phyloP scores from a whole-genome alignment of 192 early-diverging fungal species.

The Kappamyces sp. region DNA sequence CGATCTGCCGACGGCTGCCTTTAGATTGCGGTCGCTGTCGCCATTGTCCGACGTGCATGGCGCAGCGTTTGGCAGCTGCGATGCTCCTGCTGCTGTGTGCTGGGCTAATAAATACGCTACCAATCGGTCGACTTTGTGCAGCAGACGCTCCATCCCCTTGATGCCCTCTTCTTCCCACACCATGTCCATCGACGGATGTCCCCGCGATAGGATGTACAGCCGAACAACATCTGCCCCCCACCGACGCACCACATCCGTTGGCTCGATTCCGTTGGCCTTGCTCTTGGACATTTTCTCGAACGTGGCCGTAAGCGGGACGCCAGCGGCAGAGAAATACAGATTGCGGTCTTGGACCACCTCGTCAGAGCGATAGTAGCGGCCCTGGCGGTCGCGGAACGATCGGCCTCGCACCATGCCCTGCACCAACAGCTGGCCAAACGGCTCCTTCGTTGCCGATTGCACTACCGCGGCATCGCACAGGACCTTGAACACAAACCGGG shows the following conservation, averaged over 20 bases:
- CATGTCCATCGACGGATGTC: conserved; percentile 80
- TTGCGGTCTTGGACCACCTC: conserved; percentile 62
- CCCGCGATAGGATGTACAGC: conserved; percentile 79
- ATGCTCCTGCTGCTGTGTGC: conserved; percentile 8
- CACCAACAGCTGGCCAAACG: conserved; percentile 76
- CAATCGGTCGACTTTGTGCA: conserved; percentile 54
- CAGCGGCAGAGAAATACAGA: conserved; percentile 62
- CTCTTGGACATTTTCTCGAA: conserved; percentile 98
- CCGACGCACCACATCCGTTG: conserved; percentile 48
- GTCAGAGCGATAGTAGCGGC: conserved; percentile 68
- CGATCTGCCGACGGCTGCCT: neutral
- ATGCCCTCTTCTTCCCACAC: conserved; percentile 89
- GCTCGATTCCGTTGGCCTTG: conserved; percentile 92
- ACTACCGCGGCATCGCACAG: conserved; percentile 45
- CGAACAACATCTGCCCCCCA: conserved; percentile 82
- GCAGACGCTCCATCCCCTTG: conserved; percentile 87
- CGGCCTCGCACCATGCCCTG: conserved; percentile 89
- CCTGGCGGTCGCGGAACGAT: conserved; percentile 71
- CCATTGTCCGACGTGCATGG: neutral
- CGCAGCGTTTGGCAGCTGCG: neutral
- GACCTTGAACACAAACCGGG: conserved; percentile 85
- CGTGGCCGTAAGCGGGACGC: conserved; percentile 40
- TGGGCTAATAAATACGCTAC: conserved; percentile 26
- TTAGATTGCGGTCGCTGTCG: neutral
- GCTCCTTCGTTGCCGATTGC: conserved; percentile 64